Evolutionary conservation across 2,329 filamentous ascomycete genomes (phyloP).

Genomic region (Penicillium sp.): DNA sequence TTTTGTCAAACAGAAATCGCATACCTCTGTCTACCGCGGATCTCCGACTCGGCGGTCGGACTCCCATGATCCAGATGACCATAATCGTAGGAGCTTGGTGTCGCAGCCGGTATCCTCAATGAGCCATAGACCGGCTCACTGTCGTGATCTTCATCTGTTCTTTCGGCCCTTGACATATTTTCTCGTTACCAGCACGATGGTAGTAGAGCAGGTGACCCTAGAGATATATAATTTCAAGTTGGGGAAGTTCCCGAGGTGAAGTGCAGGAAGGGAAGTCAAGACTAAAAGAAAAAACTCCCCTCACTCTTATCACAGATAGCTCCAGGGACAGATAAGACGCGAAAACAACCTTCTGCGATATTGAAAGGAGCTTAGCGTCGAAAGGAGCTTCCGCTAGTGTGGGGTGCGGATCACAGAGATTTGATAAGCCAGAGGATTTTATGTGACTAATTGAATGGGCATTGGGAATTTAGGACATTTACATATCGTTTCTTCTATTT

Average conservation of each 20-base stretch:
- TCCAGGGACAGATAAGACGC: conserved; percentile 7
- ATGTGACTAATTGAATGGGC: conserved; percentile 6
- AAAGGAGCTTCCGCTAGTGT: conserved; percentile 4
- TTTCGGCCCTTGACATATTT: conserved; percentile 6
- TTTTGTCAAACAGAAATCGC: background rate
- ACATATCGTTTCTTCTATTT: no score
- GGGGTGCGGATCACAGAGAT: conserved; percentile 11
- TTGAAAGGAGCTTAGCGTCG: conserved; percentile 10
- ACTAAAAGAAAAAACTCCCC: background rate
- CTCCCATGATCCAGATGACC: conserved; percentile 10
- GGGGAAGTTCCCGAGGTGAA: background rate
- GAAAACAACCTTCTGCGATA: background rate
- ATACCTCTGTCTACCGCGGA: conserved; percentile 18
- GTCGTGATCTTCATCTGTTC: conserved; percentile 7
- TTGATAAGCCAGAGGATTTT: conserved; percentile 7
- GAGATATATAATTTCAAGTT: background rate
- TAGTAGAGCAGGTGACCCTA: background rate
- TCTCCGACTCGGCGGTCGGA: conserved; percentile 18
- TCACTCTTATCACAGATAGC: conserved; percentile 13
- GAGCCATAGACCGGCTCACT: conserved; percentile 11
- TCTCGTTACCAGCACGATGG: background rate
- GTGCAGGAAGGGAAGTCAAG: background rate
- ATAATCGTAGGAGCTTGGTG: conserved; percentile 20
- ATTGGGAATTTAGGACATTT: background rate
- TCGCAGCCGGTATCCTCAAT: conserved; percentile 6